phyloP scores from a whole-genome alignment of 768 basidiomycete genomes.

The Paxillus rubicundulus region DNA sequence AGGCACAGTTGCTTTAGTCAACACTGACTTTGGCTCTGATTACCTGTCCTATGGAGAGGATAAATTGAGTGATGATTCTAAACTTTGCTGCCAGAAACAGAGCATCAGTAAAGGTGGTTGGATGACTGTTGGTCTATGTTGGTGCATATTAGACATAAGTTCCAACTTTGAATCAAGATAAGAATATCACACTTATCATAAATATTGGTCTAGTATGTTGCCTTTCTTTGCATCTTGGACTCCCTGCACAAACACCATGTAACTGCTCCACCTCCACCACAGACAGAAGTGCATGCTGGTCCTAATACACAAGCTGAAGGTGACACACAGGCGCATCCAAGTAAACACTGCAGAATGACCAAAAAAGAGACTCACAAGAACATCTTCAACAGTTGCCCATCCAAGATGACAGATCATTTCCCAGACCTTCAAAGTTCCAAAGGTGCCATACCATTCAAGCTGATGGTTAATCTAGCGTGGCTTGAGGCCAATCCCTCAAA shows the following conservation, averaged over 20 bases:
- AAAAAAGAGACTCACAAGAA: neutral
- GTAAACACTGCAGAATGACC: neutral
- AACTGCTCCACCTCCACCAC: neutral
- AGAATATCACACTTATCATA: no score
- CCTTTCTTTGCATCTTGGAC: neutral
- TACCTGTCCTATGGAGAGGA: neutral
- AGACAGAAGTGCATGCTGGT: neutral
- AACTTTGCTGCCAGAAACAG: neutral
- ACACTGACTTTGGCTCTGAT: neutral
- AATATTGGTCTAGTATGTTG: neutral
- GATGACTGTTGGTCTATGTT: neutral
- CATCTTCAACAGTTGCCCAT: neutral
- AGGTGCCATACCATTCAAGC: neutral
- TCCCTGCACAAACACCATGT: neutral
- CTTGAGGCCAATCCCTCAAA: neutral
- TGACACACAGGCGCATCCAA: neutral
- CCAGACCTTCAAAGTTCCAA: neutral
- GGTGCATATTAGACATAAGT: neutral
- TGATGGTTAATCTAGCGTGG: neutral
- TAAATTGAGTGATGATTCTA: neutral
- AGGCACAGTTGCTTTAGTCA: neutral
- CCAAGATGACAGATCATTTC: neutral
- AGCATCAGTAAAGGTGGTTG: neutral
- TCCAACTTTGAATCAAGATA: neutral
- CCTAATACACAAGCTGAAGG: no score